Conservation (phyloP, 352 stramenopile genomes). For the Phytopythium vexans region DNA sequence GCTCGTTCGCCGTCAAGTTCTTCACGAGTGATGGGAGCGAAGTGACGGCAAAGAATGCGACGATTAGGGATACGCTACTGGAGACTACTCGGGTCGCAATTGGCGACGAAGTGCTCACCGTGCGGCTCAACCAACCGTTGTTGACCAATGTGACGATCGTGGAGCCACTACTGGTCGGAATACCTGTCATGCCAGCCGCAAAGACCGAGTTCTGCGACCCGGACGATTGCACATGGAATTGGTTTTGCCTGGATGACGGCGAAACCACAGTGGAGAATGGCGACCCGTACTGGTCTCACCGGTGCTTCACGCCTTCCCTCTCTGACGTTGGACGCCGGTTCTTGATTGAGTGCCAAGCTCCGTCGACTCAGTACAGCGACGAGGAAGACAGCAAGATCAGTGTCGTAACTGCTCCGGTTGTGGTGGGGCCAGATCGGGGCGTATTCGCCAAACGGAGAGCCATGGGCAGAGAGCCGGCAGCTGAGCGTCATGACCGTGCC, state of each 20-base stretch:
- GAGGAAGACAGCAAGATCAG: constrained; percentile 31
- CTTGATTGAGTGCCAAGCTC: constrained; percentile 52
- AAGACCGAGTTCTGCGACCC: constrained; percentile 60
- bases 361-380: constrained; percentile 22
- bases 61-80: constrained; percentile 45
- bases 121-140: constrained; percentile 60
- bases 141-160: constrained; percentile 45
- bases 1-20: constrained; percentile 39
- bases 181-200: constrained; percentile 40
- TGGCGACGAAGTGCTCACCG: constrained; percentile 35
- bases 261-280: constrained; percentile 3
- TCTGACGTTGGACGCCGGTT: constrained; percentile 45
- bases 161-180: constrained; percentile 42
- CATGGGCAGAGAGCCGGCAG: constrained; percentile 12
- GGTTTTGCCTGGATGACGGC: constrained; percentile 31
- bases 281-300: constrained; percentile 13
- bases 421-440: constrained; percentile 41
- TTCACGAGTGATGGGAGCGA: constrained; percentile 25
- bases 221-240: constrained; percentile 62
- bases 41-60: constrained; percentile 24
- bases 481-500: constrained; percentile 7
- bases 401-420: constrained; percentile 30
- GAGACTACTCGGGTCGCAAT: constrained; percentile 38
- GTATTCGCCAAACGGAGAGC: constrained; percentile 43
- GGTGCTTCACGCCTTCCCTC: constrained; percentile 36